Evolutionary conservation across 2,329 filamentous ascomycete species (phyloP).

Genomic region (Lachnellula hyalina): DNA sequence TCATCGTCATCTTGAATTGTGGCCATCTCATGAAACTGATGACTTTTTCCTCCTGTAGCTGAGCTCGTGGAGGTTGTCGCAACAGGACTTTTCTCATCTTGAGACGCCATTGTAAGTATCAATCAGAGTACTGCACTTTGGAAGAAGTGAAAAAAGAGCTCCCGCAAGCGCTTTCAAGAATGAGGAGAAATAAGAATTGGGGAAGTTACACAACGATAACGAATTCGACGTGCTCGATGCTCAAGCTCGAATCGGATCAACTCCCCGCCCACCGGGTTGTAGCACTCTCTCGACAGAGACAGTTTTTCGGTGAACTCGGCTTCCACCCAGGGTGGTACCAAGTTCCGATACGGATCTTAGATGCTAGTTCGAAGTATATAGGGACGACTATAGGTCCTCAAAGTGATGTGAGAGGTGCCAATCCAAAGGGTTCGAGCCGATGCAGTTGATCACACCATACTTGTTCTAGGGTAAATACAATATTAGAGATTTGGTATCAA

Average conservation of each 20-base stretch:
- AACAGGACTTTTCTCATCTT: background rate
- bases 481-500: too few relatives aligned
- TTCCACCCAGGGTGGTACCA: background rate
- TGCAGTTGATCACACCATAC: background rate
- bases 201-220: background rate
- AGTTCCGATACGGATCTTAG: background rate
- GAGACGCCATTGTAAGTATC: constrained; percentile 9
- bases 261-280: background rate
- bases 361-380: background rate
- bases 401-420: background rate
- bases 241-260: background rate
- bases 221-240: background rate
- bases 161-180: background rate
- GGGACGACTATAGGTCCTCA: background rate
- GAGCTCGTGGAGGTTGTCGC: background rate
- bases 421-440: background rate
- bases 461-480: background rate
- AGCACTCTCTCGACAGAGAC: background rate
- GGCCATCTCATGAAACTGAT: constrained; percentile 34
- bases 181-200: background rate
- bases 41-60: background rate
- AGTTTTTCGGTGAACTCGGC: background rate
- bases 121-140: background rate
- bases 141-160: background rate
- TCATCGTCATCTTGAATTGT: constrained; percentile 55